Percentiles rank a stretch among this genome's conserved stretches.
Evolutionary conservation across 768 basidiomycete species (phyloP).

Genomic region (Tremella fuciformis): DNA sequence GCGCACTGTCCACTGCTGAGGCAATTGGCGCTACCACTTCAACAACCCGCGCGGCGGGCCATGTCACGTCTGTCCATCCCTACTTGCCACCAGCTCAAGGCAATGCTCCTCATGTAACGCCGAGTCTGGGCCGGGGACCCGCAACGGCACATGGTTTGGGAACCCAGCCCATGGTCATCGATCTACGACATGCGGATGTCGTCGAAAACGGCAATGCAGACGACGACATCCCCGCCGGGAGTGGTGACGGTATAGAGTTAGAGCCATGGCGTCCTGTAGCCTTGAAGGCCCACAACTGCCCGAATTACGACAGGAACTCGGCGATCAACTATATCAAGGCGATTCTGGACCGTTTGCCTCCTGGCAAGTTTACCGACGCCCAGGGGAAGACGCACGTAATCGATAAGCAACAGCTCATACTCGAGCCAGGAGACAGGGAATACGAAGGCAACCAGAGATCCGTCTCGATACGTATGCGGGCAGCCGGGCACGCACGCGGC

Average conservation of each 20-base stretch:
- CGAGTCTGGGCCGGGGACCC: too few relatives aligned
- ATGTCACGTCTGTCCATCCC: too few relatives aligned
- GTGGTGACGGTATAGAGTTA: too few relatives aligned
- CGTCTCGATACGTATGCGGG: not conserved
- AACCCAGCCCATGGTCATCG: too few relatives aligned
- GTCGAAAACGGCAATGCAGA: not conserved
- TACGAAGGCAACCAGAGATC: not conserved
- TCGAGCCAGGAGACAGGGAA: not conserved
- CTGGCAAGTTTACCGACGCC: not conserved
- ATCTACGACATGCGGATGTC: too few relatives aligned
- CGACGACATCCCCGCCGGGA: not conserved
- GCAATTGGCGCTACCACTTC: too few relatives aligned
- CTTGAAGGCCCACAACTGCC: not conserved
- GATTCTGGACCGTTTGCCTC: not conserved
- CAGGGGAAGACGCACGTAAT: not conserved
- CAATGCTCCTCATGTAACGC: too few relatives aligned
- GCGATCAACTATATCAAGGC: not conserved
- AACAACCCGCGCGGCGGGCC: too few relatives aligned
- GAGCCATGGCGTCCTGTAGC: not conserved
- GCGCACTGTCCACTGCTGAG: too few relatives aligned
- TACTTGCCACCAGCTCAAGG: too few relatives aligned
- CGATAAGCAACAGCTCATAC: not conserved
- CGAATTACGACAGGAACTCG: not conserved
- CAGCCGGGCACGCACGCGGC: not conserved
- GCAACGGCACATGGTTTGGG: too few relatives aligned